A percentile compares a stretch with the other conserved stretches of the same genome.
Evolutionary conservation across 139 green algal genomes (phyloP).

Genomic region (Tetraselmis chui): DNA sequence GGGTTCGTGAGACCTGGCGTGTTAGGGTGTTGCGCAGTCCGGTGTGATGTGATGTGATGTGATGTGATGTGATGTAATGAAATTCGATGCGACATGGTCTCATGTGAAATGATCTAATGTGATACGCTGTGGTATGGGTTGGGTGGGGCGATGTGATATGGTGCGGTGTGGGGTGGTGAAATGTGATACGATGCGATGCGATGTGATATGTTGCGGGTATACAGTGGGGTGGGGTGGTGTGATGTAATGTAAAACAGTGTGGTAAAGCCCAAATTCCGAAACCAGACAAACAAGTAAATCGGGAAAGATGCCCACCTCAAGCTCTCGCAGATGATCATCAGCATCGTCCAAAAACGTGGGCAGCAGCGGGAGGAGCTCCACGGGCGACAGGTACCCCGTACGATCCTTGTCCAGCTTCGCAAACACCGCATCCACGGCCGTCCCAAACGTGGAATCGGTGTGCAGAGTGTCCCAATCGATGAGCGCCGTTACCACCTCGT

Average conservation of each 20-base stretch:
- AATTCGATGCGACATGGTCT: not conserved
- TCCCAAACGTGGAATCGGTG: not conserved
- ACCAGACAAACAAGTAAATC: too few species aligned
- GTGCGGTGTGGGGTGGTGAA: too few species aligned
- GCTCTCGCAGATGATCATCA: not conserved
- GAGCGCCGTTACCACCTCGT: slow-evolving; percentile 79
- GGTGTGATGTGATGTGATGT: slow-evolving; percentile 1
- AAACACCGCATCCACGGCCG: not conserved
- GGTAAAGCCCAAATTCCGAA: too few species aligned
- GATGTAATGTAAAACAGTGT: too few species aligned
- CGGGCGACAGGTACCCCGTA: not conserved
- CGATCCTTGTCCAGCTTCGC: not conserved
- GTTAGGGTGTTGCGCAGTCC: too few species aligned
- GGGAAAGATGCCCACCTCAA: too few species aligned
- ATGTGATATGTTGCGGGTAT: too few species aligned
- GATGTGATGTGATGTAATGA: not conserved
- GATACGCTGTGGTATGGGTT: not conserved
- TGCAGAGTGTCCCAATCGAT: slow-evolving; percentile 61
- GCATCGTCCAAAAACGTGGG: not conserved
- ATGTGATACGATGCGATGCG: too few species aligned
- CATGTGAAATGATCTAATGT: not conserved
- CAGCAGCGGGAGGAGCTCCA: not conserved
- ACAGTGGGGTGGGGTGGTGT: too few species aligned
- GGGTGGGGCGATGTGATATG: too few species aligned
- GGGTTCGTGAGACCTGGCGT: too few species aligned